phyloP scores from a whole-genome alignment of 202 grass and related monocot genomes.

The Carex sylvatica region DNA sequence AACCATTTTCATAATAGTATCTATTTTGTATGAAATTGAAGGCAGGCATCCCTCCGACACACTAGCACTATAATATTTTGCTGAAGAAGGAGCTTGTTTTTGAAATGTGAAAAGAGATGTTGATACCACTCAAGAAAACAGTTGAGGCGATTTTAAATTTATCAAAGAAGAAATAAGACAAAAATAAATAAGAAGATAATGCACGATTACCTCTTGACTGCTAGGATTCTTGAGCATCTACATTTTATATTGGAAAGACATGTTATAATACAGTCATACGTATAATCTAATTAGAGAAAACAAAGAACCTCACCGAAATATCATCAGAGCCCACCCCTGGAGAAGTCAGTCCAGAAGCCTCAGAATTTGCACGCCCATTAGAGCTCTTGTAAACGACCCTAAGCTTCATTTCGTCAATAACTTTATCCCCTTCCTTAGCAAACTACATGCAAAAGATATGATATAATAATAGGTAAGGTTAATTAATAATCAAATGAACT shows the following conservation, averaged over 20 bases:
- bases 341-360: constrained; percentile 60
- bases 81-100: neutral
- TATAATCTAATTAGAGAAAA: constrained; percentile 12
- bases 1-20: neutral
- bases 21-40: constrained; percentile 5
- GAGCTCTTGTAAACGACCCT: constrained; percentile 68
- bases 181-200: neutral
- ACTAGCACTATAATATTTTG: neutral
- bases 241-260: constrained; percentile 29
- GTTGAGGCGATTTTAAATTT: neutral
- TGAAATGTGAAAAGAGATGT: neutral
- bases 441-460: constrained; percentile 48
- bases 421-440: constrained; percentile 79
- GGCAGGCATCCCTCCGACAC: neutral
- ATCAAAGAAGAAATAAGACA: neutral
- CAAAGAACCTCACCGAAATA: constrained; percentile 43
- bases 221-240: constrained; percentile 84
- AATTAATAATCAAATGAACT: constrained; percentile 4
- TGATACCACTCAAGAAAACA: neutral
- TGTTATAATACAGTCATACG: constrained; percentile 8
- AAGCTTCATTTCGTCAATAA: constrained; percentile 94
- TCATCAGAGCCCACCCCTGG: constrained; percentile 47
- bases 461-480: neutral
- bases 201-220: constrained; percentile 61
- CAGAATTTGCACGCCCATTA: constrained; percentile 38